phyloP scores from a whole-genome alignment of 2,329 filamentous ascomycete genomes.

The Trichoderma harzianum region DNA sequence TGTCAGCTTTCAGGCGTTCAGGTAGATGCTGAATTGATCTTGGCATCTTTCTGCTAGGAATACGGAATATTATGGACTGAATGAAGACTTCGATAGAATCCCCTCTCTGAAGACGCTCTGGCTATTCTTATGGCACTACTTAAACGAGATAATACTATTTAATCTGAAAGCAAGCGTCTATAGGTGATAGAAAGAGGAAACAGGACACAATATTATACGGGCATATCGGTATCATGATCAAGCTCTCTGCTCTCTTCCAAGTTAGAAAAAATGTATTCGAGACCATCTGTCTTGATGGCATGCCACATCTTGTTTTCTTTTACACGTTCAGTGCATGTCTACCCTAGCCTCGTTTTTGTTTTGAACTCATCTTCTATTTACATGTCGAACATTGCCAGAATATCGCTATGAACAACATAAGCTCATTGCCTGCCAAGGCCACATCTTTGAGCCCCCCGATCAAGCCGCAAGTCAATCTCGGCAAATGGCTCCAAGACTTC shows the following conservation, averaged over 20 bases:
- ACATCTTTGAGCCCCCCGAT: background rate
- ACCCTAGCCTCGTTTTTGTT: background rate
- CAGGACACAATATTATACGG: no score
- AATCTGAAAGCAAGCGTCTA: no score
- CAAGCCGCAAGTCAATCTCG: background rate
- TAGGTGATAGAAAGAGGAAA: no score
- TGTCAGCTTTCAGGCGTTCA: no score
- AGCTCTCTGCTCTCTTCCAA: background rate
- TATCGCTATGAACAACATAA: background rate
- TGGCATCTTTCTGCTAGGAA: no score
- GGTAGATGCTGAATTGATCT: no score
- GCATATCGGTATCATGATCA: no score
- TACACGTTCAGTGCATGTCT: accelerated
- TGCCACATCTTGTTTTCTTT: background rate
- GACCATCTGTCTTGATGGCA: background rate
- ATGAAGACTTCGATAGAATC: background rate
- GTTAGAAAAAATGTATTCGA: background rate
- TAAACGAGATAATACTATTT: no score
- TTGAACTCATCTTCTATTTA: background rate
- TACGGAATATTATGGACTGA: no score
- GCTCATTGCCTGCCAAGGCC: background rate
- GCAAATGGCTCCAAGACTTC: background rate
- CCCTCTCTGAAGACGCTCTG: background rate
- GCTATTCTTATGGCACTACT: no score
- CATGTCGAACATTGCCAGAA: background rate